A percentile compares a stretch with the other conserved stretches of the same genome.
phyloP scores from a whole-genome alignment of 768 basidiomycete species.

The Russula vinacea region DNA sequence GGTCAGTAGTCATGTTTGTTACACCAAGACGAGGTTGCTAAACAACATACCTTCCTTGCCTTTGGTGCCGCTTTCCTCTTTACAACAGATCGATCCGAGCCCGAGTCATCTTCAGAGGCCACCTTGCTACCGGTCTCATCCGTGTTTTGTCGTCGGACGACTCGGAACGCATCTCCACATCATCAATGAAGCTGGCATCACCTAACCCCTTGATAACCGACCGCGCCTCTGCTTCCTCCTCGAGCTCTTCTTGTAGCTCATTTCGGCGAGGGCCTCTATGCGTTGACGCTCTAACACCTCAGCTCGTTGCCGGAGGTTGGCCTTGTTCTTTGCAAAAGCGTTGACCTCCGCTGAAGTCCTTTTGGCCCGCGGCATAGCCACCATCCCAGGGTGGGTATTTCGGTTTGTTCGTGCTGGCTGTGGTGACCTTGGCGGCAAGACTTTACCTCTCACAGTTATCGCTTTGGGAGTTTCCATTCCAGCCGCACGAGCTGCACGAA shows the following conservation, averaged over 20 bases:
- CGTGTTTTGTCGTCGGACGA: not conserved
- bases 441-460: not conserved
- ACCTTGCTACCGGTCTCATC: no score
- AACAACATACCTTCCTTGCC: not conserved
- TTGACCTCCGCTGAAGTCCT: not conserved
- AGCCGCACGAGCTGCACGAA: no score
- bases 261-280: not conserved
- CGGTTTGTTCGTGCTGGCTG: not conserved
- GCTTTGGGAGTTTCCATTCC: no score
- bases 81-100: not conserved
- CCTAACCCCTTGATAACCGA: not conserved
- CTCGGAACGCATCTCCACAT: not conserved
- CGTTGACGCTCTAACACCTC: not conserved
- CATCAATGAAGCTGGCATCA: not conserved
- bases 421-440: not conserved
- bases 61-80: not conserved
- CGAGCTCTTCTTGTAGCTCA: not conserved
- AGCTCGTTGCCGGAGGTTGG: not conserved
- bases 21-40: not conserved
- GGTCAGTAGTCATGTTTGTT: not conserved
- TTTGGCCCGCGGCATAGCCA: not conserved
- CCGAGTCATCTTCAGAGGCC: not conserved
- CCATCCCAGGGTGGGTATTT: not conserved
- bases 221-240: not conserved
- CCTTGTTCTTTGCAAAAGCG: not conserved